Percentiles rank a stretch among this genome's conserved stretches.
phyloP scores from a whole-genome alignment of 345 rosid species.

The Anastatica hierochuntica region DNA sequence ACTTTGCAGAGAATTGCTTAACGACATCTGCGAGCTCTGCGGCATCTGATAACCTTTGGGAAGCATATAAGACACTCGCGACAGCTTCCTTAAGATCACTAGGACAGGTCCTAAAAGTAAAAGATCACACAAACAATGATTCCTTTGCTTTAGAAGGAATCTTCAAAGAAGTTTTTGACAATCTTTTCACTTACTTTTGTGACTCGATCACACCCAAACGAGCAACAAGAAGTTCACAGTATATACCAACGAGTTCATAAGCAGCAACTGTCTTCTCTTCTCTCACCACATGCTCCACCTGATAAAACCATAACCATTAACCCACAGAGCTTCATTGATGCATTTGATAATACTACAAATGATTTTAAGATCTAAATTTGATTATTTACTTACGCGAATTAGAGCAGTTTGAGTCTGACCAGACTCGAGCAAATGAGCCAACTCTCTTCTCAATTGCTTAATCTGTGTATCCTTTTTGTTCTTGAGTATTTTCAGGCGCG shows the following conservation, averaged over 20 bases:
- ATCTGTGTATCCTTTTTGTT: slow-evolving; percentile 58
- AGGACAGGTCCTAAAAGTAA: slow-evolving; percentile 53
- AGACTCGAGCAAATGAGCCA: slow-evolving; percentile 68
- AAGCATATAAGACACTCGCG: slow-evolving; percentile 57
- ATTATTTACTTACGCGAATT: slow-evolving; percentile 57
- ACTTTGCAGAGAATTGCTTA: slow-evolving; percentile 68
- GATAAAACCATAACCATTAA: too few relatives aligned
- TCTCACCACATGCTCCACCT: slow-evolving; percentile 92
- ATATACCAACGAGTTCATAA: slow-evolving; percentile 67
- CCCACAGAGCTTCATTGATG: neutral
- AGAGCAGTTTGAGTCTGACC: slow-evolving; percentile 78
- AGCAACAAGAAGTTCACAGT: slow-evolving; percentile 60
- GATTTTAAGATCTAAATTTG: neutral
- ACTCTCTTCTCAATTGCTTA: slow-evolving; percentile 62
- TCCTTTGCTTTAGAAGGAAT: neutral
- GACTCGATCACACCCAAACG: slow-evolving; percentile 82
- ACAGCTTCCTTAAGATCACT: slow-evolving; percentile 76
- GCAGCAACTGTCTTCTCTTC: slow-evolving; percentile 91
- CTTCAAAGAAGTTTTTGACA: neutral
- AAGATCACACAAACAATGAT: neutral
- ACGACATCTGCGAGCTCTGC: slow-evolving; percentile 61
- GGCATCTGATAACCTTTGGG: slow-evolving; percentile 73
- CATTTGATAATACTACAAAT: neutral
- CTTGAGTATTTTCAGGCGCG: slow-evolving; percentile 71
- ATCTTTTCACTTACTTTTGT: slow-evolving; percentile 52